phyloP scores from a whole-genome alignment of 768 basidiomycete genomes.

The Xerocomellus chrysenteron region DNA sequence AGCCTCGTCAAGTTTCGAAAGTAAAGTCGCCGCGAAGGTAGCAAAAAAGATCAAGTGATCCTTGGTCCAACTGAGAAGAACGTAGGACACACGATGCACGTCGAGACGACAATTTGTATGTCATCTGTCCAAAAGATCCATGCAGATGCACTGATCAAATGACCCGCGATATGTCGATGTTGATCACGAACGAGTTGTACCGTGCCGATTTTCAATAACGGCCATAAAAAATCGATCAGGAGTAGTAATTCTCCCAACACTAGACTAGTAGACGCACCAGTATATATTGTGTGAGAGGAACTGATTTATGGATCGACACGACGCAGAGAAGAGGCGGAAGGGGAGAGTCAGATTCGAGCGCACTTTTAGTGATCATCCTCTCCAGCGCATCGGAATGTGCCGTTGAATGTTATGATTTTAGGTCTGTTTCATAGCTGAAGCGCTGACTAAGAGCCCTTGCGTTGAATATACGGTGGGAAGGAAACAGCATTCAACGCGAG shows the following conservation, averaged over 20 bases:
- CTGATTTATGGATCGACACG: neutral
- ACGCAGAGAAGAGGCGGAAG: neutral
- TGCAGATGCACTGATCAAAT: neutral
- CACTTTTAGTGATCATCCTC: neutral
- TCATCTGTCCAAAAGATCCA: neutral
- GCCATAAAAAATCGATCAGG: neutral
- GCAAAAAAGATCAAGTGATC: neutral
- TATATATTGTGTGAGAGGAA: neutral
- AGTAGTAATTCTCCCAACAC: neutral
- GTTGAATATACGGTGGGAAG: slow-evolving; percentile 12
- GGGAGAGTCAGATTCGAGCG: neutral
- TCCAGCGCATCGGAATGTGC: neutral
- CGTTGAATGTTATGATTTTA: neutral
- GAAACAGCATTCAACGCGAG: neutral
- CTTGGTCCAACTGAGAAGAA: neutral
- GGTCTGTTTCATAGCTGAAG: neutral
- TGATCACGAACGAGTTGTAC: neutral
- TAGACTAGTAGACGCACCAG: slow-evolving; percentile 9
- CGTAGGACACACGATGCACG: neutral
- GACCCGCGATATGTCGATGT: neutral
- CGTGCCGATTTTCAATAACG: neutral
- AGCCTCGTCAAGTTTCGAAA: neutral
- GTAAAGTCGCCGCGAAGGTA: neutral
- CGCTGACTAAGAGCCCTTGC: neutral
- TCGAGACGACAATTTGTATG: neutral